Base-by-base conservation (phyloP, 345 rosid genomes). In the Linum usitatissimum region DNA sequence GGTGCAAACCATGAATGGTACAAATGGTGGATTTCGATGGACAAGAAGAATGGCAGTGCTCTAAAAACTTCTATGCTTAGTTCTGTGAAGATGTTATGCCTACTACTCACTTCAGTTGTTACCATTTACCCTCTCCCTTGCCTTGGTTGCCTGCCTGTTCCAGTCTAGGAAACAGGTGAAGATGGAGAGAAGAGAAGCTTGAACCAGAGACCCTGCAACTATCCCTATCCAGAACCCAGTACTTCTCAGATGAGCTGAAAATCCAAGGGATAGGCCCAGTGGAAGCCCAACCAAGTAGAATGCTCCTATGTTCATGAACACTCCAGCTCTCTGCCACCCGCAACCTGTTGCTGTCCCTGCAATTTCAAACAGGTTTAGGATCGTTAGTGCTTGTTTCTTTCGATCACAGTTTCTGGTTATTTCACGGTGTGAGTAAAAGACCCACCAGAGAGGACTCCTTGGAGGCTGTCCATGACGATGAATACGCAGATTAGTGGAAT, bases 201-300 rank as follows among this genome's bases (percentile, higher is more conserved):
- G 59, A 20, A 55, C 30, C 14, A 28, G 9, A 18, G 59, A 55
- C 59, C 59, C 59, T 55, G 59, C 30, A 18, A 55, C 30, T 1
- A 55, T 28, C 7, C 59, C 59, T 14, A 55, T 55, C 59, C 59
- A 55, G 59, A 55, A 28, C 3, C 59, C 59, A 18, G n/a, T 55
- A 9, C 59, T 19, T 19, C 28, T 18, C 6, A 55, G 30, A 18
- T 19, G 14, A 18, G 14, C 28, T 19, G 30, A 2, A 28, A 55
- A 55, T 6, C 30, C 59, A 9, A 55, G 30, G 23, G 30, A 20
- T 10, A 18, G 14, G 1, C 30, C 59, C 59, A 55, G 59, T 0
- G 59, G 59, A 19, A 55, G 59, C 30, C 59, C 59, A 9, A 28
- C 59, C 9, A 55, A 18, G 30, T 55, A 55, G 30, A 18, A 55